These are phyloP conservation scores for Mitragyna speciosa DNA, from an alignment of 257 asterid genomes.

Conservation along the genomic window DNA sequence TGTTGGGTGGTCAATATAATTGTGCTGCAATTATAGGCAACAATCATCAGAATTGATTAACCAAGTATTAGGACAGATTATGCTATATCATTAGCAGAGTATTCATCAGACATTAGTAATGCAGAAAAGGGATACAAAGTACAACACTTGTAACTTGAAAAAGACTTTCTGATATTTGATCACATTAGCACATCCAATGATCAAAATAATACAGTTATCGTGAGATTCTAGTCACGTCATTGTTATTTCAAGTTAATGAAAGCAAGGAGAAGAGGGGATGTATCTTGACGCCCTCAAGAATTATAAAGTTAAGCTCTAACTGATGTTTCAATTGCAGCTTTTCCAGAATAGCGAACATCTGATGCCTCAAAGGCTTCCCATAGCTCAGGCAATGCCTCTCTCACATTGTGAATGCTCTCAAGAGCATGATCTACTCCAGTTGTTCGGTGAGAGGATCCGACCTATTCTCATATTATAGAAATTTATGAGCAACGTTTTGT, in stretches of 20 bases:
- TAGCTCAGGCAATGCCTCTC: conserved; percentile 84
- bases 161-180: not conserved
- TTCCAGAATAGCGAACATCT: conserved; percentile 40
- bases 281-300: not conserved
- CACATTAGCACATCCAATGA: conserved; percentile 13
- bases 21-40: no score
- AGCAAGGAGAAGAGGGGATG: not conserved
- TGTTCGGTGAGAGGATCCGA: conserved; percentile 61
- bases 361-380: conserved; percentile 63
- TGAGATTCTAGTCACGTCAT: not conserved
- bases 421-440: conserved; percentile 68
- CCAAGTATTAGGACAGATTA: not conserved
- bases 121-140: not conserved
- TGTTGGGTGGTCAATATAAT: not conserved
- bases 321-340: conserved; percentile 54
- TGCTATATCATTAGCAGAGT: not conserved
- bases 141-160: not conserved
- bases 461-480: conserved; percentile 36
- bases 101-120: not conserved
- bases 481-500: not conserved
- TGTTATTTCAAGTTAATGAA: not conserved
- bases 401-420: conserved; percentile 84
- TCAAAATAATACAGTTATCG: conserved; percentile 2
- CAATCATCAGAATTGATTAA: not conserved
- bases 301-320: conserved; percentile 48